Evolutionary conservation across 139 green algal genomes (phyloP).

Genomic region (Tetradesmus lagerheimii): DNA sequence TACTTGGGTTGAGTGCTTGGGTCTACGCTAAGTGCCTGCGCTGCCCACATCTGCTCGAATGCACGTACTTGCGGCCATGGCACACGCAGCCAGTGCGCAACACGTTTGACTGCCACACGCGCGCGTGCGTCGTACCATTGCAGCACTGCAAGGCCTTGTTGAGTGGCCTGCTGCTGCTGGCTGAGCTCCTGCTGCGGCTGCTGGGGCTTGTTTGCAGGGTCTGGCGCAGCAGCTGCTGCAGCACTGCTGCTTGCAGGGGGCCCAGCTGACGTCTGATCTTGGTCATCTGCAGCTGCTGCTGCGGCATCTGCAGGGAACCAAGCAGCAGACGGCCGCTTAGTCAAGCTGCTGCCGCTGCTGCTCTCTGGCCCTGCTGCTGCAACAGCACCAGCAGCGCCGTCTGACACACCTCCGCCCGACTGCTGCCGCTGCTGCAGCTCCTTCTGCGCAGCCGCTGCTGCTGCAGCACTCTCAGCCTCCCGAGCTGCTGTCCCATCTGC

Average conservation of each 20-base stretch:
- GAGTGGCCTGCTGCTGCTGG: constrained; percentile 33
- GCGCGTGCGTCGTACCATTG: constrained; percentile 84
- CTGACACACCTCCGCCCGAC: neutral
- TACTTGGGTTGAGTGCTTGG: neutral
- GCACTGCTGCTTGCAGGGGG: neutral
- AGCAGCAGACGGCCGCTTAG: constrained; percentile 1
- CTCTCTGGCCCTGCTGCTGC: neutral
- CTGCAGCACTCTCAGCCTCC: constrained; percentile 10
- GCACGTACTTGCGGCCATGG: constrained; percentile 61
- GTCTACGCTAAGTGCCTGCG: constrained; percentile 58
- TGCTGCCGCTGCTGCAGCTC: constrained; percentile 34
- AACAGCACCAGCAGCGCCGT: neutral
- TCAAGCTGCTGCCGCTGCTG: constrained; percentile 21
- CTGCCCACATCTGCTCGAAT: constrained; percentile 51
- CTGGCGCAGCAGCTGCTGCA: neutral
- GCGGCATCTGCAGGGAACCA: constrained; percentile 12
- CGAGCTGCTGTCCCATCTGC: neutral
- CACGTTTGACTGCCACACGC: constrained; percentile 71
- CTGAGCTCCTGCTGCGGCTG: neutral
- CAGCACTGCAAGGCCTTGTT: constrained; percentile 21
- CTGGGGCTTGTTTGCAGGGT: neutral
- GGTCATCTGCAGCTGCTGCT: neutral
- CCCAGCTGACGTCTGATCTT: neutral
- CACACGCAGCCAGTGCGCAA: constrained; percentile 83
- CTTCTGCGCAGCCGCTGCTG: constrained; percentile 13